These are phyloP conservation scores for Quercus berberidifolia DNA, from an alignment of 306 rosid genomes.

Conservation along the genomic window DNA sequence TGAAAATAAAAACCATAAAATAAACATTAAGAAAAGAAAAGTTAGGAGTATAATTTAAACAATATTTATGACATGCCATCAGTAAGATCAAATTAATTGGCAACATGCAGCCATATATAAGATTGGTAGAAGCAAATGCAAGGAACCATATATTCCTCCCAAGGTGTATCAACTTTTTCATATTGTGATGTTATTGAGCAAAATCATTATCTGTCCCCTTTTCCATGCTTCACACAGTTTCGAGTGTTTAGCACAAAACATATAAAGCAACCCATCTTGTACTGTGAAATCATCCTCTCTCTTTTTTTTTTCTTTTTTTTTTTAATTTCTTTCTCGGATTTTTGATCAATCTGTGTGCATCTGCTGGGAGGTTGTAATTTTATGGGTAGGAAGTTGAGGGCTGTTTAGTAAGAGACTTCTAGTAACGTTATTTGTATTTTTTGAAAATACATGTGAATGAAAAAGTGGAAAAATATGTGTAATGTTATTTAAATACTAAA, in stretches of 20 bases:
- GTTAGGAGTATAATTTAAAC: not conserved
- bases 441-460: accelerated
- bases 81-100: too few relatives aligned
- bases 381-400: accelerated
- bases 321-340: too few relatives aligned
- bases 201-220: not conserved
- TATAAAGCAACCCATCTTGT: not conserved
- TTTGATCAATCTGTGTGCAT: too few relatives aligned
- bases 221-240: not conserved
- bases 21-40: conserved; percentile 6
- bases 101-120: not conserved
- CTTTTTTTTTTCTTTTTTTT: accelerated
- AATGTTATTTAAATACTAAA: too few relatives aligned
- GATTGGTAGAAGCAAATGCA: not conserved
- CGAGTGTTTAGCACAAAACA: not conserved
- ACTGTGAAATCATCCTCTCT: not conserved
- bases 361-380: too few relatives aligned
- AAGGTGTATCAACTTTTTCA: not conserved
- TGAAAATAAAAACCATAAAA: conserved; percentile 12
- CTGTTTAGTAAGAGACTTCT: accelerated
- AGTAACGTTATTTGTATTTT: accelerated
- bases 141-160: not conserved
- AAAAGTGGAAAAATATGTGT: accelerated
- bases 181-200: not conserved
- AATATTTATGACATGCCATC: too few relatives aligned